Evolutionary conservation across 208 protist species (phyloP).

Genomic region (Wallacemonas rigidus): DNA sequence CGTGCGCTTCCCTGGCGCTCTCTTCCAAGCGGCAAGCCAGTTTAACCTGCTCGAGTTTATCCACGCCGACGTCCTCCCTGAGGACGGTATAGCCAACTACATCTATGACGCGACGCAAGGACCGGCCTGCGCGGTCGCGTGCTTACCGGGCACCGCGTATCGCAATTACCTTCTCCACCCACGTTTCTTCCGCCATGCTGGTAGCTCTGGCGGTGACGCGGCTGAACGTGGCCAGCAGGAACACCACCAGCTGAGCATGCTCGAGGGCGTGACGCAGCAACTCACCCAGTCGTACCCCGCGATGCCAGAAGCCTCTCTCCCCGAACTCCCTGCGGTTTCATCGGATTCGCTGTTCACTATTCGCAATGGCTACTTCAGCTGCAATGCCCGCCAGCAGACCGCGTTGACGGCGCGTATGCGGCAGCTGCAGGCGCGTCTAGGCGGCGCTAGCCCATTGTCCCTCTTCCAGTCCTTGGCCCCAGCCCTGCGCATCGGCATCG

Average conservation of each 20-base stretch:
- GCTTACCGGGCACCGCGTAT: conserved; percentile 57
- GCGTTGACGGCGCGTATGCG: conserved; percentile 7
- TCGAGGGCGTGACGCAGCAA: conserved; percentile 25
- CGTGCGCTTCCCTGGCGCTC: conserved; percentile 23
- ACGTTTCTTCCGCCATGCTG: conserved; percentile 12
- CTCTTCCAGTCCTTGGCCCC: conserved; percentile 21
- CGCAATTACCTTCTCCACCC: conserved; percentile 71
- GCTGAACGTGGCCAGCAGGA: conserved; percentile 31
- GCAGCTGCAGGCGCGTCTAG: background rate
- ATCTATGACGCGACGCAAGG: conserved; percentile 66
- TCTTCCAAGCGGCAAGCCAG: conserved; percentile 81
- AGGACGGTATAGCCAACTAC: conserved; percentile 61
- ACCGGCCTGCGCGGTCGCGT: conserved; percentile 64
- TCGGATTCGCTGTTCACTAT: conserved; percentile 30
- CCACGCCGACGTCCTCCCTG: conserved; percentile 29
- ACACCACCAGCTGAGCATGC: conserved; percentile 34
- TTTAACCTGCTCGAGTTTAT: conserved; percentile 82
- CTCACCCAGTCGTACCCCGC: conserved; percentile 21
- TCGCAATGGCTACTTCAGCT: conserved; percentile 45
- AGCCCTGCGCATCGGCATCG: conserved; percentile 40
- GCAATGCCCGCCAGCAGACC: background rate
- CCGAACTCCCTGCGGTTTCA: conserved; percentile 9
- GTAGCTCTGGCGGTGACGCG: background rate
- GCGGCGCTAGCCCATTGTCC: background rate
- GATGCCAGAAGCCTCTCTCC: background rate